phyloP scores from a whole-genome alignment of 1,284 basidiomycete genomes.

The Cryptococcus deneoformans region DNA sequence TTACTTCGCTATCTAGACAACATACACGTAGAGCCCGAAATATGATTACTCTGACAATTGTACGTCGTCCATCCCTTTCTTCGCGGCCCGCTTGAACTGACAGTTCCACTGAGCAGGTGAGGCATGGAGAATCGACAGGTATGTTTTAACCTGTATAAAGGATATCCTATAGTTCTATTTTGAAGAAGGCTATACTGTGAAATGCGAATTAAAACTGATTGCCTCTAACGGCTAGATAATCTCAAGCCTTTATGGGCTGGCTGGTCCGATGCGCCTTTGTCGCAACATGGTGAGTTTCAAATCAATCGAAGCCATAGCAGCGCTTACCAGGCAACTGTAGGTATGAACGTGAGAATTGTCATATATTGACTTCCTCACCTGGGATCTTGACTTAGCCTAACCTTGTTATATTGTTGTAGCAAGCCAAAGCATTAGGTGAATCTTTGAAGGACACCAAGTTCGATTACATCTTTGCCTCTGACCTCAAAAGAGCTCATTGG shows the following conservation, averaged over 20 bases:
- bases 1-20: no score
- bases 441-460: slow-evolving; percentile 61
- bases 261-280: slow-evolving; percentile 75
- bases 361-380: background rate
- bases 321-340: background rate
- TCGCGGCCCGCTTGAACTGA: background rate
- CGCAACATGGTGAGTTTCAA: slow-evolving; percentile 66
- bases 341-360: slow-evolving; percentile 15
- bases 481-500: slow-evolving; percentile 67
- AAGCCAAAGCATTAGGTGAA: slow-evolving; percentile 73
- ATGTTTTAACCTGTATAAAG: slow-evolving; percentile 39
- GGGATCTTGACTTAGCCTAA: no score
- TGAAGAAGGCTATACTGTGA: background rate
- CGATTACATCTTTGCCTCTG: slow-evolving; percentile 71
- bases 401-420: slow-evolving; percentile 51
- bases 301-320: background rate
- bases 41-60: slow-evolving; percentile 52
- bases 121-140: slow-evolving; percentile 77
- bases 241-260: slow-evolving; percentile 67
- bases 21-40: background rate
- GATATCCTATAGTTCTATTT: slow-evolving; percentile 2
- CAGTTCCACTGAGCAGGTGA: slow-evolving; percentile 53
- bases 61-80: slow-evolving; percentile 16
- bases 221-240: slow-evolving; percentile 36
- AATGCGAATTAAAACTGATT: no score